These are phyloP conservation scores for Effrenium voratum DNA, from an alignment of 73 alveolate genomes.

Conservation along the genomic window DNA sequence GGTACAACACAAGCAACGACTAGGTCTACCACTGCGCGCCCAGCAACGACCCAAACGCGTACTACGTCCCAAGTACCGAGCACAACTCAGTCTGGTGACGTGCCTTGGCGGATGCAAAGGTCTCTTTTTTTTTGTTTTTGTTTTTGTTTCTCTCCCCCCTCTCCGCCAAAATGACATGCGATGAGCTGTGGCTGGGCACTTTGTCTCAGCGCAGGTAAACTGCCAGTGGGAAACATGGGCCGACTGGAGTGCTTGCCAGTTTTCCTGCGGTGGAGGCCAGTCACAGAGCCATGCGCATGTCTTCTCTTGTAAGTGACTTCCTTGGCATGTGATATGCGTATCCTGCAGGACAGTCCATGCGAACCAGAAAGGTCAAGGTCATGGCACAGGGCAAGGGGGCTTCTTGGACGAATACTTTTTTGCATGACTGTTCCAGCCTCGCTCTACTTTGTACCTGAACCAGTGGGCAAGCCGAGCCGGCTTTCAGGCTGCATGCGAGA, in stretches of 20 bases:
- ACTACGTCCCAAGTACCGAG: too few relatives aligned
- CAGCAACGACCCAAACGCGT: too few relatives aligned
- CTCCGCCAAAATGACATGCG: neutral
- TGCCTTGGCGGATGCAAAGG: too few relatives aligned
- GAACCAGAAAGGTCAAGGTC: conserved; percentile 56
- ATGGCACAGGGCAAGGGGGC: conserved; percentile 73
- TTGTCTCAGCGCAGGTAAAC: conserved; percentile 34
- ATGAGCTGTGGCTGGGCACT: too few relatives aligned
- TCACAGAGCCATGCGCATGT: neutral
- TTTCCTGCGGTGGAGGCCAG: conserved; percentile 73
- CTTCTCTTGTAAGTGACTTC: neutral
- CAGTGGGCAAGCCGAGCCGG: neutral
- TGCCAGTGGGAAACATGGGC: conserved; percentile 73
- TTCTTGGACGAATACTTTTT: neutral
- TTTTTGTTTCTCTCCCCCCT: neutral
- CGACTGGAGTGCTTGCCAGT: conserved; percentile 90
- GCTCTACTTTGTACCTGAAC: neutral
- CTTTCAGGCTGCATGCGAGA: conserved; percentile 78
- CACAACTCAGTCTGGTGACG: too few relatives aligned
- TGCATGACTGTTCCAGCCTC: neutral
- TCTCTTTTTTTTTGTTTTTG: too few relatives aligned
- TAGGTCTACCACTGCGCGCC: too few relatives aligned
- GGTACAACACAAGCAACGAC: too few relatives aligned
- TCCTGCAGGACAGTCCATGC: conserved; percentile 47
- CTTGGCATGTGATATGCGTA: neutral